Evolutionary conservation across 2,329 filamentous ascomycete species (phyloP).

Genomic region (Beauveria brongniartii): DNA sequence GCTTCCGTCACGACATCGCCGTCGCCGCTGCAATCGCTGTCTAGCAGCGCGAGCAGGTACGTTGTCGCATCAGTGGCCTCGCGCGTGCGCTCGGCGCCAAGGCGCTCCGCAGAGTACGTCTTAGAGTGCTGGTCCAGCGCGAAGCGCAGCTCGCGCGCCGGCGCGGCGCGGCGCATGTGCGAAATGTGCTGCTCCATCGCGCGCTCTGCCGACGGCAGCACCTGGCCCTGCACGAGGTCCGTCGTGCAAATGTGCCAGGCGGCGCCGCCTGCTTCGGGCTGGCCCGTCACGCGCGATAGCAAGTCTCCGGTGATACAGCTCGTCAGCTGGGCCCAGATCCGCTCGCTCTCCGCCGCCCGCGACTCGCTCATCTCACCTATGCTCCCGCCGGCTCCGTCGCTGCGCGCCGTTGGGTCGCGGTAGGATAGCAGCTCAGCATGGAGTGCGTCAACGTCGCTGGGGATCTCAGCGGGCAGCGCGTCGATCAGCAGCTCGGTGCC

Average conservation of each 20-base stretch:
- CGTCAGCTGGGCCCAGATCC: constrained; percentile 46
- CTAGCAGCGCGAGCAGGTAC: constrained; percentile 35
- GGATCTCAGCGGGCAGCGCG: constrained; percentile 37
- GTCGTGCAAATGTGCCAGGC: constrained; percentile 47
- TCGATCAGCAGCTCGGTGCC: constrained; percentile 47
- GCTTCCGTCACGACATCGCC: constrained; percentile 21
- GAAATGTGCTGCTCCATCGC: constrained; percentile 33
- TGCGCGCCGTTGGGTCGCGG: constrained; percentile 25
- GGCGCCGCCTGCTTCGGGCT: constrained; percentile 16
- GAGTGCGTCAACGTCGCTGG: constrained; percentile 31
- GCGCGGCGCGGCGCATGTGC: constrained; percentile 24
- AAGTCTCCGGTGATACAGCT: constrained; percentile 36
- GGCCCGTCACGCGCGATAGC: constrained; percentile 38
- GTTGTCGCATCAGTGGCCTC: constrained; percentile 40
- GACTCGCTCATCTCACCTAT: constrained; percentile 15
- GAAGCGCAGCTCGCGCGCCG: constrained; percentile 37
- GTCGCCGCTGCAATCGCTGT: constrained; percentile 11
- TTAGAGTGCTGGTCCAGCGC: constrained; percentile 35
- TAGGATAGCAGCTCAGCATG: constrained; percentile 39
- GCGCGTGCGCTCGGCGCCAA: constrained; percentile 32
- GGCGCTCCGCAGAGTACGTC: constrained; percentile 31
- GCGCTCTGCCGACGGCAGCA: constrained; percentile 28
- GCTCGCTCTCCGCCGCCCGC: constrained; percentile 19
- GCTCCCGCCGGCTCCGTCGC: constrained; percentile 14
- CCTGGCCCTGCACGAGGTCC: constrained; percentile 40